These are phyloP conservation scores for Suhomyces ambrosiae DNA, from an alignment of 1,139 yeast genomes.

Conservation along the genomic window DNA sequence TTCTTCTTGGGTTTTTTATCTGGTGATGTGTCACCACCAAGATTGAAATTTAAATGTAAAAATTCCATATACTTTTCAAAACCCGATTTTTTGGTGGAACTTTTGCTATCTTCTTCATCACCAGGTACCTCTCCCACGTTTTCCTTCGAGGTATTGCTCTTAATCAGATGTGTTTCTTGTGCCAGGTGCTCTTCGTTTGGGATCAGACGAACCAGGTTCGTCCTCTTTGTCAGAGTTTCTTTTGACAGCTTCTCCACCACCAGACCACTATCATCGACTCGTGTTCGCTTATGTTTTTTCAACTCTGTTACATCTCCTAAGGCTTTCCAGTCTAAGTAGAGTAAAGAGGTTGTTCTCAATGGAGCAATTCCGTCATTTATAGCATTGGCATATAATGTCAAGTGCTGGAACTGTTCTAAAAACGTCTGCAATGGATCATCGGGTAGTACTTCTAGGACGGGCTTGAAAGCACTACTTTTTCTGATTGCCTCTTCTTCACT, in stretches of 20 bases:
- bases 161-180: conserved; percentile 7
- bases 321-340: conserved; percentile 30
- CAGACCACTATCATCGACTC: not conserved
- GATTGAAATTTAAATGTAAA: conserved; percentile 21
- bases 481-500: conserved; percentile 8
- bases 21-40: conserved; percentile 5
- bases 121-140: conserved; percentile 18
- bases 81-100: conserved; percentile 4
- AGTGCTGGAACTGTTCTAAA: conserved; percentile 21
- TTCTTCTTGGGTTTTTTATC: conserved; percentile 16
- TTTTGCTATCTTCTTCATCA: conserved; percentile 13
- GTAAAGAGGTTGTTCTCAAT: conserved; percentile 26
- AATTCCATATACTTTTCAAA: conserved; percentile 23
- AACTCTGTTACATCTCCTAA: conserved; percentile 36
- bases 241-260: not conserved
- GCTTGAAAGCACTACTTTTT: conserved; percentile 18
- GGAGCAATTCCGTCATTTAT: conserved; percentile 33
- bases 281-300: conserved; percentile 17
- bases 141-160: conserved; percentile 3
- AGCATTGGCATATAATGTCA: conserved; percentile 30
- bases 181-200: conserved; percentile 2
- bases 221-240: not conserved
- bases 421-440: conserved; percentile 27
- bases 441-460: conserved; percentile 26
- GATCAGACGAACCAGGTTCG: not conserved